Evolutionary conservation across 1,284 basidiomycete species (phyloP), one percentile per base, ranked within the genome.

Genomic region (Mycosarcoma maydis): DNA sequence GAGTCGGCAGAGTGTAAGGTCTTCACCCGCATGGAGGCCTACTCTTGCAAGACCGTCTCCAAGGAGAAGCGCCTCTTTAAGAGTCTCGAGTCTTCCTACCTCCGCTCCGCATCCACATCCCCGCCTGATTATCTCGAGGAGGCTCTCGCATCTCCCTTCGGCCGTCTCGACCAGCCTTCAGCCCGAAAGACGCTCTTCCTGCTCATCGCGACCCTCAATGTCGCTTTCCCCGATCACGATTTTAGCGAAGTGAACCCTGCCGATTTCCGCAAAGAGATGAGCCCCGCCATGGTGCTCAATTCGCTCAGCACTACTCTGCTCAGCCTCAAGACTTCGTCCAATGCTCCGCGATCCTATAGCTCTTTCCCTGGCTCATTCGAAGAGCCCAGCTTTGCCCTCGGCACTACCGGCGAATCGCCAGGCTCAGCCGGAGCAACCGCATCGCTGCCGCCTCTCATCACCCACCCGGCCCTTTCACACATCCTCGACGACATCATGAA

Each of bases 61-160:
- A 91, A 92, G 80, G 96, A 98, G 86, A 94, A 94, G 87, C 92
- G 92, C 81, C 89, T 97, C 82, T 94, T 94, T 86, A 94, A 92
- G 81, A 86, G 89, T 14, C 89, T 98, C 84, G 78, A 81, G 45
- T 73, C 71, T 4, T 69, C 75, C 17, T 80, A 80, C 37, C 64
- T 76, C 14, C 65, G 66, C 20, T 72, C 75, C 1, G 77, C 77
- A 4, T 80, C 78, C 11, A 75, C 61, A 10, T 80, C 78, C 24
- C 78, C 78, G 6, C 77, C 77, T 3, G 72, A 73, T 44, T 75
- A 77, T 40, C 66, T 77, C 40, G 77, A 79, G n/a, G 78, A 61
- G 54, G 69, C 72, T 14, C 68, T 76, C 4, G 69, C 72, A 2
- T 80, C 78, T 23, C 78, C 80, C 17, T 81, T 81, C 34, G 85